phyloP scores from a whole-genome alignment of 345 rosid genomes.

The Ceriops decandra region DNA sequence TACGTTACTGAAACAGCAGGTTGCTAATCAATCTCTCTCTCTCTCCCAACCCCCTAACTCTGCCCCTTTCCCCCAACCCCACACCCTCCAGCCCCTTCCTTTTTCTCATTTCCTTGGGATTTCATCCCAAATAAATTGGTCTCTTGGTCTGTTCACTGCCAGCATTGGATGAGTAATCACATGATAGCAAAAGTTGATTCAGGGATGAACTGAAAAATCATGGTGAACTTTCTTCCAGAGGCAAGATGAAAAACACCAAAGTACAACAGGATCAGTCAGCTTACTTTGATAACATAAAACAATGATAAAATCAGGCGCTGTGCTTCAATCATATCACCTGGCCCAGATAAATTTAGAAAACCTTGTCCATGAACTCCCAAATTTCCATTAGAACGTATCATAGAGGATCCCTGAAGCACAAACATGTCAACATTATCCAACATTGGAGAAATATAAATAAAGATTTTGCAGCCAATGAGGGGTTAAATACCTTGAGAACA shows the following conservation, averaged over 20 bases:
- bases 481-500: slow-evolving; percentile 53
- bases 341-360: slow-evolving; percentile 60
- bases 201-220: slow-evolving; percentile 1
- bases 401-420: slow-evolving; percentile 50
- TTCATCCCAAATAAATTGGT: too few relatives aligned
- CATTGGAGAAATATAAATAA: slow-evolving; percentile 11
- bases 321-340: slow-evolving; percentile 60
- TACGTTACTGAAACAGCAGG: too few relatives aligned
- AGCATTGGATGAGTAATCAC: neutral
- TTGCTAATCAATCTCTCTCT: too few relatives aligned
- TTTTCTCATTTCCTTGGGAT: too few relatives aligned
- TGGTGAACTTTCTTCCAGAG: neutral
- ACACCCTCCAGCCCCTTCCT: too few relatives aligned
- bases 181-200: neutral
- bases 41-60: too few relatives aligned
- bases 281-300: slow-evolving; percentile 57
- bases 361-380: slow-evolving; percentile 77
- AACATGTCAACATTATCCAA: neutral
- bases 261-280: slow-evolving; percentile 22
- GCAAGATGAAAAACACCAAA: slow-evolving; percentile 1
- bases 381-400: slow-evolving; percentile 69
- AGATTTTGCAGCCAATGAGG: neutral
- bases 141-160: too few relatives aligned
- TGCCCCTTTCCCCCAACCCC: too few relatives aligned
- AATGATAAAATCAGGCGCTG: slow-evolving; percentile 57